Evolutionary conservation across 2,329 filamentous ascomycete genomes (phyloP), one percentile per base, ranked within the genome.

Genomic region (Thelonectria discophora): DNA sequence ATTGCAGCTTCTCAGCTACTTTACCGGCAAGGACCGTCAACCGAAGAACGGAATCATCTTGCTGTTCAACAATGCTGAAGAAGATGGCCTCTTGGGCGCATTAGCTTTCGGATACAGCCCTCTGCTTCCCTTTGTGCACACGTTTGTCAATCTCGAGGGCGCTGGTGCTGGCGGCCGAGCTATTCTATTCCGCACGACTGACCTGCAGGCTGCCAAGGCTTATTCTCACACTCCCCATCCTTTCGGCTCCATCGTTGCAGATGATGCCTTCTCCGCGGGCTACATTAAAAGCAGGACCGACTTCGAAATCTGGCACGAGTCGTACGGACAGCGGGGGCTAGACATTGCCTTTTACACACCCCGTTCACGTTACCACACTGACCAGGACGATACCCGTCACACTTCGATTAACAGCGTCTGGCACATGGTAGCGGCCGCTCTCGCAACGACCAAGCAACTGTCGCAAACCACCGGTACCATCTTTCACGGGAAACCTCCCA

Each of bases 81-180:
- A 99, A 75, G 94, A 98, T 72, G 95, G 89, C 37, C 81, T 98
- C 11, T 92, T 96, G 66, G 95, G 95, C 1, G 93, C 94, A 7
- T 86, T 88, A 62, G 93, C 91, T 6, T 97, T 96, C 72, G 89
- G 91, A 27, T 88, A 93, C 67, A 93, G 94, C 74, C 91, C 93
- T 0, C 82, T 97, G 65, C 88, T 92, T 11, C 87, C 87, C 54
- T 91, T 96, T 58, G 86, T 92, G 10, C 91, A 94, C 73, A 93
- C 92, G 0, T 98, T 99, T 73, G 81, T 98, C 67, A 99, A 99
- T 69, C 86, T 99, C 15, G 95, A 99, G 77, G 95, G 95, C 12
- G 94, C 94, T 42, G 95, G 94, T 51, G 94, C 94, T 12, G 95
- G 95, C 11, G 94, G 94, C 1, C 86, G 93, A 61, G 94, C 94